Evolutionary conservation across 805 yeast genomes (phyloP), one percentile per base, ranked within the genome.

Genomic region (Candida golubevii): DNA sequence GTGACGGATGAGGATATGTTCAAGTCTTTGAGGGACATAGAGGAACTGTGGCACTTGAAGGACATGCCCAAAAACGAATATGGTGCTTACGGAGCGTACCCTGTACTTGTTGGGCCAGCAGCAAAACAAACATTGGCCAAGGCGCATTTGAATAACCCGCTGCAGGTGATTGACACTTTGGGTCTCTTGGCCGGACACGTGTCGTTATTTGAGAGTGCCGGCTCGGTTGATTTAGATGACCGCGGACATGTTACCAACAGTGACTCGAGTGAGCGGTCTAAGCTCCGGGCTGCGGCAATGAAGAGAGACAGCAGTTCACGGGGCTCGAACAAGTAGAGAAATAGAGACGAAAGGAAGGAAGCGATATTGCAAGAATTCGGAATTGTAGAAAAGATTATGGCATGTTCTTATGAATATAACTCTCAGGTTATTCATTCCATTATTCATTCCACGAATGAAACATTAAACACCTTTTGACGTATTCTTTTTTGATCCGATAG

Each of bases 1-100:
- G 75, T 83, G 35, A 93, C 99, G 0, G 99, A 93, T 64, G 99
- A 93, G 64, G 99, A 93, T 59, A 93, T 93, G 99, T 93, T 93
- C 64, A 75, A 72, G 47, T 83, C 91, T 26, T 71, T 93, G 56
- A 78, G 82, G 45, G 71, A 69, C 2, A 79, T 87, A 53, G 88
- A 84, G 55, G 57, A 60, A 2, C 58, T 63, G 26, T 80, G 85
- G 84, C 67, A 65, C 47, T 50, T 59, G 11, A 59, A 71, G 14
- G 65, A 68, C 7, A 61, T 69, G 33, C 67, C 71, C 2, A 64
- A 62, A 44, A 77, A 80, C 54, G 54, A 61, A n/a, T 71, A 69
- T 55, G 79, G 76, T 28, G 60, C 73, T 38, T 77, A 77, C 61
- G 86, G 91, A 12, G 68, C 89, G 39, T 85, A 80, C 60, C 90